These are phyloP conservation scores for Zhuliangozyma parablackwelliae DNA, from an alignment of 1,139 yeast genomes.

Conservation along the genomic window DNA sequence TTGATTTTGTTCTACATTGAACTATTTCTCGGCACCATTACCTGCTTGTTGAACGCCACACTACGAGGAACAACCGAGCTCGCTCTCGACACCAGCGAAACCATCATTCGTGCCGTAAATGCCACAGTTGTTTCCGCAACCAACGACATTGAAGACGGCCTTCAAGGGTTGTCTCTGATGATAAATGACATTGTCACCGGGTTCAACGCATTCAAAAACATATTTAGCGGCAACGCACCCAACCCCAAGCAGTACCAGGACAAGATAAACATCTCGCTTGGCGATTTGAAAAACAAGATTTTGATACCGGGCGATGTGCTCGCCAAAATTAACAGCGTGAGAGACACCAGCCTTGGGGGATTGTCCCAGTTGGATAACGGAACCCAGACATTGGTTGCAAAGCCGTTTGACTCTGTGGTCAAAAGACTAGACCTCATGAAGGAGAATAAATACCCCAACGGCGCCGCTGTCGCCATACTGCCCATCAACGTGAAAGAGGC, in stretches of 20 bases:
- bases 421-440: conserved; percentile 5
- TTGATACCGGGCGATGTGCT: conserved; percentile 62
- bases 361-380: conserved; percentile 47
- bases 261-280: conserved; percentile 57
- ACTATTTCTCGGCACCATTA: conserved; percentile 76
- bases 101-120: conserved; percentile 57
- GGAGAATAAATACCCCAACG: neutral
- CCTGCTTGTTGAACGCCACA: conserved; percentile 73
- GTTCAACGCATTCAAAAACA: conserved; percentile 44
- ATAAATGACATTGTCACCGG: conserved; percentile 42
- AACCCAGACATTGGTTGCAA: conserved; percentile 15
- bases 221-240: conserved; percentile 47
- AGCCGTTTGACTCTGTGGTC: conserved; percentile 18
- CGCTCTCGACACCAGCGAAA: conserved; percentile 70
- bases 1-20: conserved; percentile 64
- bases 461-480: no score
- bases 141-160: conserved; percentile 58
- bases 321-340: conserved; percentile 43
- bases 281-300: conserved; percentile 46
- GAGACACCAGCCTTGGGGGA: conserved; percentile 46
- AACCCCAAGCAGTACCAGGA: conserved; percentile 22
- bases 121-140: conserved; percentile 51
- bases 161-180: conserved; percentile 48
- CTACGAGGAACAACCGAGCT: conserved; percentile 68
- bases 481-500: conserved; percentile 7